phyloP scores from a whole-genome alignment of 768 basidiomycete species.

The Naganishia vishniacii region DNA sequence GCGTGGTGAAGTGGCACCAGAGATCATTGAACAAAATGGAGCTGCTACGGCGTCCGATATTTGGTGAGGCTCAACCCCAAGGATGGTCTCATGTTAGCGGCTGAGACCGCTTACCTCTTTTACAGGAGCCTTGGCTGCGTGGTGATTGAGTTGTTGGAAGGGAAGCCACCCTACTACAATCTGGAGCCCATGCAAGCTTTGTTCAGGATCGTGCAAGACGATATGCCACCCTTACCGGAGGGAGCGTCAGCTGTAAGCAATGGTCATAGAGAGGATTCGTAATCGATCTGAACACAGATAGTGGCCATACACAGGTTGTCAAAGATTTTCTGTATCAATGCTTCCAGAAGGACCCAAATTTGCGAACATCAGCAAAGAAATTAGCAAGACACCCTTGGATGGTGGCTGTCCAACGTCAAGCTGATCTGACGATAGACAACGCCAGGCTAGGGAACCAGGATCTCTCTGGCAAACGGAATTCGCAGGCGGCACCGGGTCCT shows the following conservation, averaged over 20 bases:
- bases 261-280: background rate
- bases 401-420: constrained; percentile 72
- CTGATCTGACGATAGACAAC: constrained; percentile 47
- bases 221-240: constrained; percentile 92
- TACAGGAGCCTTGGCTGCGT: constrained; percentile 85
- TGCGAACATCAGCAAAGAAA: constrained; percentile 90
- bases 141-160: constrained; percentile 87
- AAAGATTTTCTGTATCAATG: constrained; percentile 96
- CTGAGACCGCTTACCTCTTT: background rate
- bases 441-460: background rate
- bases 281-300: background rate
- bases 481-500: constrained; percentile 43
- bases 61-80: constrained; percentile 56
- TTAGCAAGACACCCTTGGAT: constrained; percentile 94
- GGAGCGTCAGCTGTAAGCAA: constrained; percentile 67
- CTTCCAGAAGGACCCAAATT: constrained; percentile 94
- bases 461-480: background rate
- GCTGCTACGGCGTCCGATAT: constrained; percentile 96
- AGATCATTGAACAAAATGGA: constrained; percentile 96
- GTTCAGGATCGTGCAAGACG: constrained; percentile 97
- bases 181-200: constrained; percentile 97
- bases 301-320: constrained; percentile 60
- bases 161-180: constrained; percentile 91
- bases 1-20: constrained; percentile 82
- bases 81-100: background rate